These are phyloP conservation scores for Agapanthus africanus DNA, from an alignment of 106 monocot genomes.

Conservation along the genomic window DNA sequence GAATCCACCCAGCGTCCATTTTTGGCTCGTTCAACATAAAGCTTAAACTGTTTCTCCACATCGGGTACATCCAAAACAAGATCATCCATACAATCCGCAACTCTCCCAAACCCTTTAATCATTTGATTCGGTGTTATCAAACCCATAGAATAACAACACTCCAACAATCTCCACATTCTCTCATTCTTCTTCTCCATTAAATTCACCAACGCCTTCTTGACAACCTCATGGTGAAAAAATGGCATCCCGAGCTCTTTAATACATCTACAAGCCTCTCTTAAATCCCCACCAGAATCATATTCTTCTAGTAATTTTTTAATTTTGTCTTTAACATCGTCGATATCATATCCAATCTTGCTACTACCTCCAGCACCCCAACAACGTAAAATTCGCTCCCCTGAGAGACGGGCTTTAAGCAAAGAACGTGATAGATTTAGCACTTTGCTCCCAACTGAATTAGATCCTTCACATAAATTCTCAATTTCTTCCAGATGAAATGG, in stretches of 20 bases:
- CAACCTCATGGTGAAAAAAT: constrained; percentile 82
- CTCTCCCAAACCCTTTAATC: constrained; percentile 65
- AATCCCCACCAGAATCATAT: constrained; percentile 59
- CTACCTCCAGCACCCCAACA: constrained; percentile 75
- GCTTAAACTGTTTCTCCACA: constrained; percentile 33
- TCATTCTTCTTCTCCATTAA: constrained; percentile 66
- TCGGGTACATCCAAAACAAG: constrained; percentile 58
- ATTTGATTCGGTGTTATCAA: constrained; percentile 66
- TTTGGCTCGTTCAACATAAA: constrained; percentile 44
- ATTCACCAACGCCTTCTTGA: constrained; percentile 64
- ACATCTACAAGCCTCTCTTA: constrained; percentile 66
- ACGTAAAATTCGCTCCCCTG: constrained; percentile 62
- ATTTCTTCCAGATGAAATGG: constrained; percentile 54
- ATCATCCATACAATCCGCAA: constrained; percentile 55
- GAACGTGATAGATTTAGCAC: constrained; percentile 36
- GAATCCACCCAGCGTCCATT: constrained; percentile 45
- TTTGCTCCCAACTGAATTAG: constrained; percentile 21
- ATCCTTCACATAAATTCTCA: constrained; percentile 13
- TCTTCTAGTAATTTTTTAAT: constrained; percentile 63
- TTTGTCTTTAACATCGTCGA: constrained; percentile 74
- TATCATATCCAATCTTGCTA: constrained; percentile 55
- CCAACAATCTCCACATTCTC: constrained; percentile 39
- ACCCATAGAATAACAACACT: constrained; percentile 32
- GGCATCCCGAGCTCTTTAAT: constrained; percentile 81
- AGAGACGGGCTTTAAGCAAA: constrained; percentile 33